Evolutionary conservation across 768 basidiomycete genomes (phyloP).

Genomic region (Termitomyces heimii): DNA sequence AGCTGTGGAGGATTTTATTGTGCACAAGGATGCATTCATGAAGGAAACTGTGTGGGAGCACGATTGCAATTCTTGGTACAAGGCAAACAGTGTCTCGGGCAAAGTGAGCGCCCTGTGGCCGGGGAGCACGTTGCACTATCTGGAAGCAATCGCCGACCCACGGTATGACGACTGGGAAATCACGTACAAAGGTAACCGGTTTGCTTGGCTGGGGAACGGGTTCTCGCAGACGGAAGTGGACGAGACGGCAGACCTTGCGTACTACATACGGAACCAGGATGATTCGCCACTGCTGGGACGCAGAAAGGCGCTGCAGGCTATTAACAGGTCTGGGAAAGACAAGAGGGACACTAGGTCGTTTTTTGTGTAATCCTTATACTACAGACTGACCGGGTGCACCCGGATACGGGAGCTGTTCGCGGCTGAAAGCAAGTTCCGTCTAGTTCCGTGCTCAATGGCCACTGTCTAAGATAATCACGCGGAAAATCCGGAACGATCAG

Average conservation of each 20-base stretch:
- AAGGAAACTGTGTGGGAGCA: constrained; percentile 25
- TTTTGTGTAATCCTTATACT: neutral
- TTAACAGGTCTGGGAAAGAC: constrained; percentile 9
- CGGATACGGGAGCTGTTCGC: neutral
- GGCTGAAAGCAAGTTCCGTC: neutral
- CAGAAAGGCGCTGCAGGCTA: constrained; percentile 6
- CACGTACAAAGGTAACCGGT: constrained; percentile 26
- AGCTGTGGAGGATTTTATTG: constrained; percentile 27
- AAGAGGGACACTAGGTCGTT: neutral
- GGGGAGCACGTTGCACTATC: constrained; percentile 30
- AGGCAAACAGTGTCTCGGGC: constrained; percentile 18
- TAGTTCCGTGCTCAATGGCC: neutral
- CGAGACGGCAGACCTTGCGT: constrained; percentile 24
- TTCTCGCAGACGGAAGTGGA: constrained; percentile 27
- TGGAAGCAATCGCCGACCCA: constrained; percentile 25
- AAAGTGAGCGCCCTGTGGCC: constrained; percentile 29
- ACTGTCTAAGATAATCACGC: constrained; percentile 11
- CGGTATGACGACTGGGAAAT: constrained; percentile 32
- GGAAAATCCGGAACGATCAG: constrained; percentile 15
- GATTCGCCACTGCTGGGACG: constrained; percentile 9
- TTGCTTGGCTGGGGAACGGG: constrained; percentile 28
- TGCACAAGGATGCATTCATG: constrained; percentile 27
- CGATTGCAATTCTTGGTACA: constrained; percentile 30
- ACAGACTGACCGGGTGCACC: neutral
- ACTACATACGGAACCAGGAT: constrained; percentile 19